Evolutionary conservation across 2,329 filamentous ascomycete species (phyloP), one percentile per base, ranked within the genome.

Genomic region (Cladosporium velox): DNA sequence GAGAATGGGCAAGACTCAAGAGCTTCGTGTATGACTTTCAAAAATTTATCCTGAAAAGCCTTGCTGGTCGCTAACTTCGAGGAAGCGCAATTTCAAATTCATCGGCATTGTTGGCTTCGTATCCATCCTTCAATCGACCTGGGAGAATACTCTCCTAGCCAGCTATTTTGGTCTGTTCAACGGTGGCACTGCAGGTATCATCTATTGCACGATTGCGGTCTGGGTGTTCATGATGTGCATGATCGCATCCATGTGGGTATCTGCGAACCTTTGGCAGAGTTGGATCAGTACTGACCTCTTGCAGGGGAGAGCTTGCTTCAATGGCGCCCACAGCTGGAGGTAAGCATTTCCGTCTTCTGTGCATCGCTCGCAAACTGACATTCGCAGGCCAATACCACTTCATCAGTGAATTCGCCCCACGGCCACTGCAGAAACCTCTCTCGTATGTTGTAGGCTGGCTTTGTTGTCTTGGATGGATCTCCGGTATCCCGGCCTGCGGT

Each of bases 91-190:
- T 72, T 86, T 85, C 70, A 78, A 80, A 11, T 82, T 83, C 70
- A 70, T 83, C 64, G 81, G 80, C 3, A 85, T 84, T 34, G 77
- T 86, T 14, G 83, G 83, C 6, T 85, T 86, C 67, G 80, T 81
- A n/a, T 83, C 82, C 67, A 82, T 84, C 26, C 77, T 85, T 41
- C 80, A 85, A 70, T 81, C 82, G 59, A 85, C 85, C 0, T 87
- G 85, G 85, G 85, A 87, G 72, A 79, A 80, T 44, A 76, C 80
- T 2, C 72, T 84, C 6, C 76, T 79, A n/a, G 66, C 74, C 34
- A 75, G 70, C 54, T 73, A 66, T 67, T 71, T 72, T 55, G 73
- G 73, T 35, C 68, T 75, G 32, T 71, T 69, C 67, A 76, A 76
- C 63, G 73, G 73, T 35, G 73, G 73, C 12, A 72, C 68, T 18